Conservation (phyloP, 495 filamentous ascomycete genomes). For the Friedmanniomyces endolithicus region DNA sequence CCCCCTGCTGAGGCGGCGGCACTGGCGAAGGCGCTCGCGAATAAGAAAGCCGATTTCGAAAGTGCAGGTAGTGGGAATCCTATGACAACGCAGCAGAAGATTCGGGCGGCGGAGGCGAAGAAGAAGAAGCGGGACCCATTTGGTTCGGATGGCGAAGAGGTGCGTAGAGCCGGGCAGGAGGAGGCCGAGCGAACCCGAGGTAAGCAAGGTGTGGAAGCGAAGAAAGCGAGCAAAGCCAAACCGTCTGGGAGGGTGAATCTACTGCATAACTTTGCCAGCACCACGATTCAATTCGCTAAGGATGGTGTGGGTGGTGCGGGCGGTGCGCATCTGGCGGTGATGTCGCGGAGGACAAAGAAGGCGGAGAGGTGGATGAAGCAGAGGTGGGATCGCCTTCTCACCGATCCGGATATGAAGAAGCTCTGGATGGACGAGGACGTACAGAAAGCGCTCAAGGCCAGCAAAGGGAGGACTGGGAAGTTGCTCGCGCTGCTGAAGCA, state of each 20-base stretch:
- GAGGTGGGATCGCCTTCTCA: not conserved
- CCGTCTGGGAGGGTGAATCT: not conserved
- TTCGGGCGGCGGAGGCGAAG: not conserved
- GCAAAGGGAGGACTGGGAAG: not conserved
- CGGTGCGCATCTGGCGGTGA: not conserved
- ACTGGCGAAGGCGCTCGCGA: not conserved
- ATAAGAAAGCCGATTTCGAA: not conserved
- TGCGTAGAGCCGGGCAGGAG: not conserved
- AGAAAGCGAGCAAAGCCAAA: not conserved
- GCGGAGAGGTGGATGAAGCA: not conserved
- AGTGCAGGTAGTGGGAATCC: not conserved
- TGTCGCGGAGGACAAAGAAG: not conserved
- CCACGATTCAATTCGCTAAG: not conserved
- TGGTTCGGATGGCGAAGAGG: not conserved
- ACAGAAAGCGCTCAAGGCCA: not conserved
- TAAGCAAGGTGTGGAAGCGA: not conserved
- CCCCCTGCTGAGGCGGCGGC: not conserved
- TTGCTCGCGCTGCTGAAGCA: not conserved
- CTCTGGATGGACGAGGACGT: not conserved
- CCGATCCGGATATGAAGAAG: not conserved
- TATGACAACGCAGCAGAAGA: conserved; percentile 3
- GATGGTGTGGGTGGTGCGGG: not conserved
- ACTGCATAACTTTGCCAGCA: not conserved
- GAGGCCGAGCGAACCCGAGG: not conserved
- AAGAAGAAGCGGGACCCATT: not conserved